phyloP scores from a whole-genome alignment of 495 filamentous ascomycete species.

The Penicillium nucicola region DNA sequence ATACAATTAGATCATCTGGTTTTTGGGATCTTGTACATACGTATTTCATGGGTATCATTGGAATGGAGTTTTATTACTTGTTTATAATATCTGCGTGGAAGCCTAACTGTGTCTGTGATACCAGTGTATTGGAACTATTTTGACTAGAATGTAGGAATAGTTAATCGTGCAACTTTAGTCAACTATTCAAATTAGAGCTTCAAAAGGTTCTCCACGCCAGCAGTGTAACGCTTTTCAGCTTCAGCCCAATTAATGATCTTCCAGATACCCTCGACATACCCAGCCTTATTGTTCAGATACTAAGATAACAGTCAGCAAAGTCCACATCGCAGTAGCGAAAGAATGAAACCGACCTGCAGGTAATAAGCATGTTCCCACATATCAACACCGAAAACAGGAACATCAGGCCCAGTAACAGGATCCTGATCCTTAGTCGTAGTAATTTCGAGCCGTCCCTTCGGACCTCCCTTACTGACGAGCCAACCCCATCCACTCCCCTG shows the following conservation, averaged over 20 bases:
- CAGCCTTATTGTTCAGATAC: conserved; percentile 95
- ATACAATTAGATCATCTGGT: conserved; percentile 27
- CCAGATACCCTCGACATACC: conserved; percentile 93
- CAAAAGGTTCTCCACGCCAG: conserved; percentile 27
- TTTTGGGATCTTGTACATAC: conserved; percentile 2
- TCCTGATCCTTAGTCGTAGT: conserved; percentile 85
- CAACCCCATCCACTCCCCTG: conserved; percentile 96
- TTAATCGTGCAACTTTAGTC: too few species aligned
- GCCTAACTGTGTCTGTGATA: neutral
- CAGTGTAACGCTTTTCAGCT: conserved; percentile 72
- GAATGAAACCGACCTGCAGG: conserved; percentile 46
- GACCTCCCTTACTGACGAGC: conserved; percentile 70
- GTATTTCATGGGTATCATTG: conserved; percentile 1
- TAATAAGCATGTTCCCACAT: conserved; percentile 94
- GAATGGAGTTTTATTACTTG: neutral
- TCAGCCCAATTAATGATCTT: conserved; percentile 95
- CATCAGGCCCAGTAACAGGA: conserved; percentile 71
- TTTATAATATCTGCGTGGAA: neutral
- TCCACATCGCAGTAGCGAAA: too few species aligned
- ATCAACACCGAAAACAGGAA: conserved; percentile 85
- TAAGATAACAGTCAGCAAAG: conserved; percentile 44
- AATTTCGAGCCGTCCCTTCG: conserved; percentile 64
- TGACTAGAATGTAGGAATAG: too few species aligned
- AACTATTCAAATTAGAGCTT: conserved; percentile 17
- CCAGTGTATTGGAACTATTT: too few species aligned